Conservation (phyloP, 2,329 filamentous ascomycete species). For the Hymenotorrendiella dingleyae region DNA sequence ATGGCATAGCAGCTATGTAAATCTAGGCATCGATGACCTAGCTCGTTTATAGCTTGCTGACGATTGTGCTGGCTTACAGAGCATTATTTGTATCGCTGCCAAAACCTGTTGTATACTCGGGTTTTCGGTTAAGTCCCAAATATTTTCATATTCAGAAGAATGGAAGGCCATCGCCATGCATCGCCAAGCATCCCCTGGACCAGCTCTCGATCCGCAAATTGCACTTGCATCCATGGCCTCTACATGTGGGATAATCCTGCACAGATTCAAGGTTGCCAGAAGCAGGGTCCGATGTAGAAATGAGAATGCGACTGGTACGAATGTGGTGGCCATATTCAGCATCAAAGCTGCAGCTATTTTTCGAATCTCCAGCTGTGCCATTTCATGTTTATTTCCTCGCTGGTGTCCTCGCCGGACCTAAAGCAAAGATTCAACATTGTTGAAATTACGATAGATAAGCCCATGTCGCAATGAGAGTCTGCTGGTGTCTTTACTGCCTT, state of each 20-base stretch:
- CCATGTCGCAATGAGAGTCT: slow-evolving; percentile 24
- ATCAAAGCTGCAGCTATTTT: slow-evolving; percentile 30
- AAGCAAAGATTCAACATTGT: too few relatives aligned
- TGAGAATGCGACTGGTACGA: slow-evolving; percentile 30
- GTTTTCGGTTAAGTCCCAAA: not conserved
- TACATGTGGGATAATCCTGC: slow-evolving; percentile 24
- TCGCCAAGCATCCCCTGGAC: too few relatives aligned
- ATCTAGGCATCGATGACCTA: slow-evolving; percentile 25
- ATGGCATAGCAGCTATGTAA: slow-evolving; percentile 26
- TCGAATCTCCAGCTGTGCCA: slow-evolving; percentile 24
- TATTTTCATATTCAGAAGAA: too few relatives aligned
- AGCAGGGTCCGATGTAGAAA: slow-evolving; percentile 24
- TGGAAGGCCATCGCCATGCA: too few relatives aligned
- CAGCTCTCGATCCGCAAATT: slow-evolving; percentile 16
- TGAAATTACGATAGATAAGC: slow-evolving; percentile 31
- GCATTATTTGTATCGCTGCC: slow-evolving; percentile 30
- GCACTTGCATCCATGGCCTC: slow-evolving; percentile 28
- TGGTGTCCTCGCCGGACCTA: too few relatives aligned
- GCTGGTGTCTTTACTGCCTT: slow-evolving; percentile 19
- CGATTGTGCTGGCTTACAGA: slow-evolving; percentile 29
- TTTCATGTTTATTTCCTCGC: too few relatives aligned
- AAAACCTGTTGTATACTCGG: slow-evolving; percentile 30
- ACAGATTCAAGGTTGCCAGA: slow-evolving; percentile 11
- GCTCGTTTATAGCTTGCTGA: slow-evolving; percentile 30
- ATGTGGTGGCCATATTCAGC: slow-evolving; percentile 31